Evolutionary conservation across 2,329 filamentous ascomycete species (phyloP).

Genomic region (Arthrobotrys musiformis): DNA sequence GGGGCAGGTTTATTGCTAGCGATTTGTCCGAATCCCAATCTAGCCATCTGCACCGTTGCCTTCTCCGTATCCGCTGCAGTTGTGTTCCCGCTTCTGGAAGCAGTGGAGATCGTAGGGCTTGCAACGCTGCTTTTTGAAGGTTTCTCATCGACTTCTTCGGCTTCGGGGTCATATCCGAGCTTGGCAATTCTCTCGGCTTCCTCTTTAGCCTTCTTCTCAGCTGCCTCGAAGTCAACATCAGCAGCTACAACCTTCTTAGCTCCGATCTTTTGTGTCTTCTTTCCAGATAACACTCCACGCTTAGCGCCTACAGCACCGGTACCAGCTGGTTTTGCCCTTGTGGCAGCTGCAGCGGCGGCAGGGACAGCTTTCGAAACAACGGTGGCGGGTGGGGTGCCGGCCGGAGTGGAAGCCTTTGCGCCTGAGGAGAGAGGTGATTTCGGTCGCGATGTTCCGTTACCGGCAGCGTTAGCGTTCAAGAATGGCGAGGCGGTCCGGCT

Average conservation of each 20-base stretch:
- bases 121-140: constrained; percentile 63
- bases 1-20: constrained; percentile 72
- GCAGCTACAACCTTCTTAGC: constrained; percentile 83
- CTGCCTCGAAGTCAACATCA: constrained; percentile 78
- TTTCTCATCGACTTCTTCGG: constrained; percentile 71
- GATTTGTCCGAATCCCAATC: constrained; percentile 88
- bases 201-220: constrained; percentile 95
- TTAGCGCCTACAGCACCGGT: constrained; percentile 71
- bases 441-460: constrained; percentile 77
- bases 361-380: constrained; percentile 68
- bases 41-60: constrained; percentile 85
- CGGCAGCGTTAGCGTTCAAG: constrained; percentile 73
- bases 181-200: constrained; percentile 96
- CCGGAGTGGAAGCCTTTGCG: constrained; percentile 65
- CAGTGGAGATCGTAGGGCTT: constrained; percentile 68
- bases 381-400: constrained; percentile 69
- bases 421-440: constrained; percentile 81
- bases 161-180: constrained; percentile 92
- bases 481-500: constrained; percentile 90
- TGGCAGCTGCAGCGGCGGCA: constrained; percentile 78
- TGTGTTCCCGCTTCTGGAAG: constrained; percentile 67
- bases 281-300: constrained; percentile 80
- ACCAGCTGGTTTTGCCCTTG: constrained; percentile 75
- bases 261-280: constrained; percentile 84
- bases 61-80: constrained; percentile 78